Conservation (phyloP, 1,139 yeast species). For the Sugiyamaella sp. region DNA sequence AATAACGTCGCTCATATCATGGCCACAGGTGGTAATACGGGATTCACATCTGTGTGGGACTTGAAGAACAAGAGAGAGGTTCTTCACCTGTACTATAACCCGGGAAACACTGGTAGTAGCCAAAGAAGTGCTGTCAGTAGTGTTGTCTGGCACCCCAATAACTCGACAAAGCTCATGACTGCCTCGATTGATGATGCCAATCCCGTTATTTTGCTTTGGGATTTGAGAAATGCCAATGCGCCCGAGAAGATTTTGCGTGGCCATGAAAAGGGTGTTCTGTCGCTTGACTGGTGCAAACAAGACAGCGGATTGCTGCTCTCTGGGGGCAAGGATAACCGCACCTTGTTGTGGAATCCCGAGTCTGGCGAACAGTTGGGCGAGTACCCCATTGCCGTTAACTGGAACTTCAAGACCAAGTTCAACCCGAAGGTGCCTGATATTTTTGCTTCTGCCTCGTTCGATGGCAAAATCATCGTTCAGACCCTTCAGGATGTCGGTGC, state of each 20-base stretch:
- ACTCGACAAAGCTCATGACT: slow-evolving; percentile 82
- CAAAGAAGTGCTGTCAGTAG: slow-evolving; percentile 49
- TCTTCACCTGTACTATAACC: slow-evolving; percentile 64
- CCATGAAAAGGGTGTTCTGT: slow-evolving; percentile 84
- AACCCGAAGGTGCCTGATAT: slow-evolving; percentile 88
- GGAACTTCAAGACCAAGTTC: slow-evolving; percentile 89
- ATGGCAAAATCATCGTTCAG: slow-evolving; percentile 82
- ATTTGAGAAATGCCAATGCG: slow-evolving; percentile 86
- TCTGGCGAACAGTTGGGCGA: slow-evolving; percentile 73
- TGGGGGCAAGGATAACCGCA: slow-evolving; percentile 89
- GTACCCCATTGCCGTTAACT: slow-evolving; percentile 89
- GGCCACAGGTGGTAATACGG: slow-evolving; percentile 84
- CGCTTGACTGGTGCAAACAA: slow-evolving; percentile 90
- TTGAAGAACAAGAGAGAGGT: slow-evolving; percentile 86
- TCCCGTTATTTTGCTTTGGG: slow-evolving; percentile 90
- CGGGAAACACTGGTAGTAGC: slow-evolving; percentile 58
- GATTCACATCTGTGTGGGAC: slow-evolving; percentile 94
- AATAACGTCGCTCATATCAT: slow-evolving; percentile 78
- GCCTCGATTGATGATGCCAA: slow-evolving; percentile 82
- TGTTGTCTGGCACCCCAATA: slow-evolving; percentile 81
- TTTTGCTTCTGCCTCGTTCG: slow-evolving; percentile 92
- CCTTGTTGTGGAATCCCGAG: slow-evolving; percentile 88
- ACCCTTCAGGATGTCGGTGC: slow-evolving; percentile 74
- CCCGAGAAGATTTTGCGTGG: slow-evolving; percentile 80
- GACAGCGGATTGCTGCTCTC: slow-evolving; percentile 81